Evolutionary conservation across 1,284 basidiomycete species (phyloP), one percentile per base, ranked within the genome.

Genomic region (Ustilago cynodontis): DNA sequence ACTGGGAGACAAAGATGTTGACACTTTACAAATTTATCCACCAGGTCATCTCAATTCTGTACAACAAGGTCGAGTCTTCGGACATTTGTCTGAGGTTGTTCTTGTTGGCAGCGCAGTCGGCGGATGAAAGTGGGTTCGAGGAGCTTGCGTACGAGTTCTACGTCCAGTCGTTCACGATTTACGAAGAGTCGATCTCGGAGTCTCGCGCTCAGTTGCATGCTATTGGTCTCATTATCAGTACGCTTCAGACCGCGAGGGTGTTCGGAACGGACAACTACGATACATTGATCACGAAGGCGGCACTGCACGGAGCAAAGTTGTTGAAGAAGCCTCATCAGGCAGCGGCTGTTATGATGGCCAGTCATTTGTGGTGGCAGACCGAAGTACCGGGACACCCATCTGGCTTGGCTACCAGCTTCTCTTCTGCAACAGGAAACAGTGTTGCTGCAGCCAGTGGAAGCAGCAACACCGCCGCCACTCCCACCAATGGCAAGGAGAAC

Each of bases 281-380:
- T 28, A 80, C 81, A 3, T 77, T 85, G 22, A 82, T 81, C 68
- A 85, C 83, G 52, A 85, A 84, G 55, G 84, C 84, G 18, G 81
- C 84, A 16, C 65, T 85, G 33, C 81, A 85, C 29, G 80, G 80
- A 14, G 82, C 83, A 49, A 85, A 84, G 71, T 65, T 85, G 68
- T 73, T 85, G 43, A 85, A 85, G 66, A 85, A 84, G 69, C 83
- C 84, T 13, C 84, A 85, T 43, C 84, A 85, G 57, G 83, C 84
- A 4, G 74, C 80, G n/a, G 84, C 84, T 0, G 84, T 85, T 41
- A 77, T 85, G 67, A 78, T 85, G 81, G 84, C 84, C 13, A 83
- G 81, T 62, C 84, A 85, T 60, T 65, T 85, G 16, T 85, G 84
- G 84, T 85, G 84, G 84, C 84, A 85, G 67, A 73, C 74, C 31